Evolutionary conservation across 345 rosid species (phyloP).

Genomic region (Salix udensis): DNA sequence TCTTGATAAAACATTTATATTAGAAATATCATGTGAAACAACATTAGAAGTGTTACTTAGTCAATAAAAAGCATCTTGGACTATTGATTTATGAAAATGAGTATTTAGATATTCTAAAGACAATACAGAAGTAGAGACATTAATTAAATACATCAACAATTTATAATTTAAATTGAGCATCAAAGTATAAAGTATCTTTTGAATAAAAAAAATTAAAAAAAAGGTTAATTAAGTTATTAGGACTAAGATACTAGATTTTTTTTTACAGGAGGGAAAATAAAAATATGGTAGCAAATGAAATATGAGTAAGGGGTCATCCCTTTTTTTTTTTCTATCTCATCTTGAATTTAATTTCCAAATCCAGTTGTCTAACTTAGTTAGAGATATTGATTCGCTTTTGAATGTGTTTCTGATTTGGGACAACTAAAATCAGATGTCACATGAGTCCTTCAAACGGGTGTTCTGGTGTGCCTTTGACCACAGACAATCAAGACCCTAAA

Average conservation of each 20-base stretch:
- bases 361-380: no score
- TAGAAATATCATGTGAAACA: neutral
- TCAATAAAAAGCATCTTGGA: neutral
- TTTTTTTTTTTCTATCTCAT: no score
- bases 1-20: neutral
- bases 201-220: neutral
- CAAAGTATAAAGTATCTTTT: neutral
- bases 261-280: neutral
- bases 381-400: no score
- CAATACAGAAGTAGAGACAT: neutral
- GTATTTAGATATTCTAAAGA: neutral
- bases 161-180: neutral
- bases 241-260: no score
- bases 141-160: neutral
- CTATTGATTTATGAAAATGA: neutral
- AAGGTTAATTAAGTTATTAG: neutral
- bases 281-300: neutral
- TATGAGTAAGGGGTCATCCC: no score
- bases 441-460: neutral
- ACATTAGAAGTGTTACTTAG: neutral
- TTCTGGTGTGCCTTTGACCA: neutral
- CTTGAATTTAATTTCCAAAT: no score
- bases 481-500: conserved; percentile 11
- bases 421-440: no score
- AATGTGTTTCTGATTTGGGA: no score